A percentile compares a stretch with the other conserved stretches of the same genome.
Evolutionary conservation across 768 basidiomycete genomes (phyloP).

Genomic region (Mycena floridula): DNA sequence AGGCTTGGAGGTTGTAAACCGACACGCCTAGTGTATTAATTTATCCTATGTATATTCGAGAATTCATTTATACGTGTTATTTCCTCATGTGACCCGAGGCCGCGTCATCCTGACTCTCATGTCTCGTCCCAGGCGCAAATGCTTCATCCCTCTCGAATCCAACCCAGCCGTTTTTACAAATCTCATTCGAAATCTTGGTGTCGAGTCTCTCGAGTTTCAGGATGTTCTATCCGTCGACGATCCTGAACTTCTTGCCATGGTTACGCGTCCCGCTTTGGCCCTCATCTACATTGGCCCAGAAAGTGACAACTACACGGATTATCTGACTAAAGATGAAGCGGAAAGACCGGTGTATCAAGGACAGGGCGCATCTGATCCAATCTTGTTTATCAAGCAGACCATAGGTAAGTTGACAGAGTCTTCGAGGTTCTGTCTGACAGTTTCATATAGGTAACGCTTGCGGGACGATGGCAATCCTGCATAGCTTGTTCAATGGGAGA

Average conservation of each 20-base stretch:
- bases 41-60: too few relatives aligned
- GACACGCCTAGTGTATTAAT: too few relatives aligned
- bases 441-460: slow-evolving; percentile 33
- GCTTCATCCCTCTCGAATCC: slow-evolving; percentile 30
- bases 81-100: too few relatives aligned
- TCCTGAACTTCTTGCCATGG: slow-evolving; percentile 23
- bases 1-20: too few relatives aligned
- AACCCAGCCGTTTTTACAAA: slow-evolving; percentile 29
- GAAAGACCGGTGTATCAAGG: slow-evolving; percentile 19
- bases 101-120: too few relatives aligned
- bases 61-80: too few relatives aligned
- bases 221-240: slow-evolving; percentile 26
- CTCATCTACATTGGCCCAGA: slow-evolving; percentile 24
- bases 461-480: slow-evolving; percentile 28
- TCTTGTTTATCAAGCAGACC: slow-evolving; percentile 31
- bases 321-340: slow-evolving; percentile 16
- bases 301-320: slow-evolving; percentile 14
- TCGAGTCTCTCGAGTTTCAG: too few relatives aligned
- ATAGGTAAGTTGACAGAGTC: too few relatives aligned
- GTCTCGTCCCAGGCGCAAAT: too few relatives aligned
- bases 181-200: slow-evolving; percentile 25
- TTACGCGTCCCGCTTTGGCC: slow-evolving; percentile 24
- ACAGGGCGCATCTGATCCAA: slow-evolving; percentile 22
- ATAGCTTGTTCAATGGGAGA: slow-evolving; percentile 24
- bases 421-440: too few relatives aligned